Evolutionary conservation across 768 basidiomycete genomes (phyloP).

Genomic region (Panus rudis): DNA sequence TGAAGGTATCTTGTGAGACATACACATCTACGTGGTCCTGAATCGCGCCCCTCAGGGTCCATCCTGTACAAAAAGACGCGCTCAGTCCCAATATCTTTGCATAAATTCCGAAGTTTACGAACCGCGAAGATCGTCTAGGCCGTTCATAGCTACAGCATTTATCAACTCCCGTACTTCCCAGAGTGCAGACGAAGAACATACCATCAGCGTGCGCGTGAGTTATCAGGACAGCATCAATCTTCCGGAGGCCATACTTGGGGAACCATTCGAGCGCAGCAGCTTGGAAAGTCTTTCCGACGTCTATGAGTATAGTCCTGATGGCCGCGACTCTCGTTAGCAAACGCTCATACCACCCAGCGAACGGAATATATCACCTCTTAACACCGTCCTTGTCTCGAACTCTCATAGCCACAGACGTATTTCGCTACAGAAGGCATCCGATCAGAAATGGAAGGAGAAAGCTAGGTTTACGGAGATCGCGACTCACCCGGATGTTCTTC

Average conservation of each 20-base stretch:
- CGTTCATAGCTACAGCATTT: slow-evolving; percentile 64
- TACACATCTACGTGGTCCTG: slow-evolving; percentile 74
- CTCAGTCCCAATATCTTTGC: not conserved
- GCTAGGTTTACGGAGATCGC: not conserved
- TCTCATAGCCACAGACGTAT: slow-evolving; percentile 68
- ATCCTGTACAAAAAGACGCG: slow-evolving; percentile 40
- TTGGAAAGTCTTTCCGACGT: slow-evolving; percentile 82
- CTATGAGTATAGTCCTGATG: slow-evolving; percentile 70
- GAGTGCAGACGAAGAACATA: slow-evolving; percentile 15
- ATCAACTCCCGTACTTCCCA: not conserved
- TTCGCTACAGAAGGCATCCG: slow-evolving; percentile 33
- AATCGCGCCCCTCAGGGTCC: slow-evolving; percentile 62
- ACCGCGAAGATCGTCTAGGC: slow-evolving; percentile 85
- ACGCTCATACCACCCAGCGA: not conserved
- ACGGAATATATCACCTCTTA: slow-evolving; percentile 42
- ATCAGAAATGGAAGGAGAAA: slow-evolving; percentile 2
- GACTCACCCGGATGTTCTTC: slow-evolving; percentile 60
- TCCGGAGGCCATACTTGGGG: slow-evolving; percentile 66
- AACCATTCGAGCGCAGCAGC: slow-evolving; percentile 47
- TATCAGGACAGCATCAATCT: slow-evolving; percentile 69
- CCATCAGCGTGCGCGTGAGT: slow-evolving; percentile 88
- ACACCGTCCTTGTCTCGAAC: slow-evolving; percentile 33
- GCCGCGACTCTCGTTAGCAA: not conserved
- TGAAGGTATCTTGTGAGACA: slow-evolving; percentile 55
- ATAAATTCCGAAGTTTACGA: slow-evolving; percentile 13